These are phyloP conservation scores for Cadophora sp. DNA, from an alignment of 2,329 filamentous ascomycete species.

Conservation along the genomic window DNA sequence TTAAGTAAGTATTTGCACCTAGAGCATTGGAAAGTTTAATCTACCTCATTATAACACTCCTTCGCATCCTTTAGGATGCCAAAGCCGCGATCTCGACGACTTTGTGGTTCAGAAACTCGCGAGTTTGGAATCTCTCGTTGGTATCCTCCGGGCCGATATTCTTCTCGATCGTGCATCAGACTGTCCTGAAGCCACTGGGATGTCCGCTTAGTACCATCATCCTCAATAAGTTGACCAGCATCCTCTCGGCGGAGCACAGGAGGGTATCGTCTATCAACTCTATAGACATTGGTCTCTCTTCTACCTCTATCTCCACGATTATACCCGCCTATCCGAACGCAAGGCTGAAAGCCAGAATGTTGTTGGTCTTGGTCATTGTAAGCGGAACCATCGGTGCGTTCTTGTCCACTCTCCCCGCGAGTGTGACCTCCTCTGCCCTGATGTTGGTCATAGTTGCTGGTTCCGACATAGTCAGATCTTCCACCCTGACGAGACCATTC, in stretches of 20 bases:
- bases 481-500: not conserved
- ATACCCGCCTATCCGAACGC: not conserved
- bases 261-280: not conserved
- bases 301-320: not conserved
- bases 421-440: too few species aligned
- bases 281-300: too few species aligned
- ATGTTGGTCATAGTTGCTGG: not conserved
- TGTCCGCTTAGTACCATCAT: not conserved
- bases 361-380: not conserved
- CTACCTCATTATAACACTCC: not conserved
- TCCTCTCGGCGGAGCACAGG: not conserved
- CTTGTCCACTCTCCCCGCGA: not conserved
- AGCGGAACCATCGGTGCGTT: too few species aligned
- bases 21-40: too few species aligned
- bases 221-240: not conserved
- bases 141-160: not conserved
- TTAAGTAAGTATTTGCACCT: too few species aligned
- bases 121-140: not conserved
- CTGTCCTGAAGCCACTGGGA: not conserved
- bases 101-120: not conserved
- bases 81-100: conserved; percentile 2
- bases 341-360: not conserved
- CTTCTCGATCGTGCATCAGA: not conserved
- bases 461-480: not conserved
- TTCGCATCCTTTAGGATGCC: not conserved